Evolutionary conservation across 2,329 filamentous ascomycete genomes (phyloP), one percentile per base, ranked within the genome.

Genomic region (Sarocladium oryzae): DNA sequence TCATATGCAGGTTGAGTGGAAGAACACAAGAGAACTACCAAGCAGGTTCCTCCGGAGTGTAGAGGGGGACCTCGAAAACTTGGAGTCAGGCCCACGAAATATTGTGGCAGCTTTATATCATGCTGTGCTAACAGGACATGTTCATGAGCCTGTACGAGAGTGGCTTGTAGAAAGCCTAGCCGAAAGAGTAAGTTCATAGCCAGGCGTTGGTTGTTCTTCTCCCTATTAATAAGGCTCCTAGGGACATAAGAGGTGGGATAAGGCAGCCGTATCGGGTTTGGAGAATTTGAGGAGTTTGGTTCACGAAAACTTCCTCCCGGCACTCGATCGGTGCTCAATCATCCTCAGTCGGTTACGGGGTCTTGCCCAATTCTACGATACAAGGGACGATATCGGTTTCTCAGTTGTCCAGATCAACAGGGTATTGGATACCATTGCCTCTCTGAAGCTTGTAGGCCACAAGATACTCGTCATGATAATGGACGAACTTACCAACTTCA

Each of bases 201-300:
- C 18, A 8, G 28, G 28, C 13, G 26, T 21, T n/a, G 66, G 26
- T 18, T 23, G 24, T 32, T 9, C 15, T 26, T 40, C 20, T 30
- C 18, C 24, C 21, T 33, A 38, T 61, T 56, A 51, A 53, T 54
- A 41, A 51, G 36, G 26, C 15, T 18, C 1, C 16, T 49, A 93
- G 86, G 90, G 90, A 1, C 88, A 95, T 60, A 96, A 96, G 68
- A 78, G 93, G 46, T 99, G 93, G 93, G 91, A 97, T 56, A 95
- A 92, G 61, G 85, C 88, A 5, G 86, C 95, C 2, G 77, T 81
- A 2, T 81, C 82, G 3, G 89, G 90, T 1, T 84, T 96, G 18
- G 84, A 88, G 54, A 85, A 82, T 51, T 76, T 97, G 9, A 81
- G 89, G 48, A 79, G 81, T 50, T 75, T 97, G 11, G 75, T 90